A percentile compares a stretch with the other conserved stretches of the same genome.
phyloP scores from a whole-genome alignment of 768 basidiomycete species.

The Nidularia sp. region DNA sequence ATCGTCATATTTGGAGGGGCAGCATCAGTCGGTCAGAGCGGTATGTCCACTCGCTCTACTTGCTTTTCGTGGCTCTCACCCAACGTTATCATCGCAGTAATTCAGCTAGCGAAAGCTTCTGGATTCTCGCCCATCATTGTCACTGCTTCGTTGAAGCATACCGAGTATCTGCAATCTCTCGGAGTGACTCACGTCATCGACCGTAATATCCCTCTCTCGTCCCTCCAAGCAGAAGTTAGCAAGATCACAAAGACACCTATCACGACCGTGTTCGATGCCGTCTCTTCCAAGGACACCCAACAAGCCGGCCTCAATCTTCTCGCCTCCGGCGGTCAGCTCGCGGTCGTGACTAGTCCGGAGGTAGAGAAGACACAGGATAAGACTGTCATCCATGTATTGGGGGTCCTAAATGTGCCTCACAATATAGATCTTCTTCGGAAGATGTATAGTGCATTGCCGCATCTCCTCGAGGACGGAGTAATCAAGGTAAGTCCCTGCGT shows the following conservation, averaged over 20 bases:
- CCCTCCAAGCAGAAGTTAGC: constrained; percentile 3
- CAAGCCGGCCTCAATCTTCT: constrained; percentile 16
- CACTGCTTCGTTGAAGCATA: constrained; percentile 26
- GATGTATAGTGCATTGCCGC: constrained; percentile 16
- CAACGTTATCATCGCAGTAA: constrained; percentile 21
- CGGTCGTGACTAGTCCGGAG: constrained; percentile 17
- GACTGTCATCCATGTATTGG: constrained; percentile 10
- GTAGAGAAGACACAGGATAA: constrained; percentile 3
- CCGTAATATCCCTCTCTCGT: constrained; percentile 9
- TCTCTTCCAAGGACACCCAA: constrained; percentile 2
- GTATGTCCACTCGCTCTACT: constrained; percentile 19
- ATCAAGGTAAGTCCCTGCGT: constrained; percentile 21
- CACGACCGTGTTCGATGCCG: neutral
- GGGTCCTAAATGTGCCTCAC: constrained; percentile 14
- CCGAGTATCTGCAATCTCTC: constrained; percentile 23
- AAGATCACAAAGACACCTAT: constrained; percentile 2
- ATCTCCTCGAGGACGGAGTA: constrained; percentile 25
- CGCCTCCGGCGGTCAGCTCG: constrained; percentile 26
- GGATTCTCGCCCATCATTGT: constrained; percentile 39
- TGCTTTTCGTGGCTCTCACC: neutral
- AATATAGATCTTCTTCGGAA: constrained; percentile 11
- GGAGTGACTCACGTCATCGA: constrained; percentile 38
- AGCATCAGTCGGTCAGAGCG: constrained; percentile 46
- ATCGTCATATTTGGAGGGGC: constrained; percentile 46
- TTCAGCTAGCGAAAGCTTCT: constrained; percentile 33